These are phyloP conservation scores for Exophiala oligosperma DNA, from an alignment of 2,329 filamentous ascomycete species.

Conservation along the genomic window DNA sequence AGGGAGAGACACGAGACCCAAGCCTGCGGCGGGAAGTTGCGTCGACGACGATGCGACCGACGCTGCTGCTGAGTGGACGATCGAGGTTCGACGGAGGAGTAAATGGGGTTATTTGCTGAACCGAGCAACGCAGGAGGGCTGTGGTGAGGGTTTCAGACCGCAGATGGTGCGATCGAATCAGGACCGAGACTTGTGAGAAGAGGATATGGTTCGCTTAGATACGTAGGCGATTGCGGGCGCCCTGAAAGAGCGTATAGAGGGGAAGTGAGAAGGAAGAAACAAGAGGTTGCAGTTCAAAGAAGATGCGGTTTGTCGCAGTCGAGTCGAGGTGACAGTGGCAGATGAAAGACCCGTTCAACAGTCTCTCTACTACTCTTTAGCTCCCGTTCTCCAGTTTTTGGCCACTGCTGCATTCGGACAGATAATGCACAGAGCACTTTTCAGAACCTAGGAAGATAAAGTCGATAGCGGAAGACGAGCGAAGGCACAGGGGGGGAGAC, in stretches of 20 bases:
- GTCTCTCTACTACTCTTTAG: neutral
- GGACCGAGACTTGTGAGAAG: neutral
- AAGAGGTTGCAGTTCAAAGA: neutral
- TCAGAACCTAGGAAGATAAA: too few relatives aligned
- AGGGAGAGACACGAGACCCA: slow-evolving; percentile 2
- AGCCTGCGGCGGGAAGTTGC: neutral
- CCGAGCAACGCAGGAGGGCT: neutral
- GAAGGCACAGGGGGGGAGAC: too few relatives aligned
- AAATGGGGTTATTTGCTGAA: neutral
- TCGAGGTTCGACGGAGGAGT: slow-evolving; percentile 1
- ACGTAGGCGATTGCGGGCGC: neutral
- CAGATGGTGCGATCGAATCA: neutral
- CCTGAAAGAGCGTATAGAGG: neutral
- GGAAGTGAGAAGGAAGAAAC: neutral
- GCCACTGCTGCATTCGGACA: neutral
- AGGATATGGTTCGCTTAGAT: too few relatives aligned
- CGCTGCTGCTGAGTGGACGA: slow-evolving; percentile 4
- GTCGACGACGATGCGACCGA: neutral
- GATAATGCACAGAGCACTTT: too few relatives aligned
- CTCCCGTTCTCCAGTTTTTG: slow-evolving; percentile 1
- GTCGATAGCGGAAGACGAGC: too few relatives aligned
- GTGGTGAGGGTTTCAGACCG: neutral
- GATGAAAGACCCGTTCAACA: neutral
- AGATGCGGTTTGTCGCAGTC: neutral
- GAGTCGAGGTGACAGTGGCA: slow-evolving; percentile 3